Evolutionary conservation across 2,329 filamentous ascomycete species (phyloP), one percentile per base, ranked within the genome.

Genomic region (Pestalotiopsis sp.): DNA sequence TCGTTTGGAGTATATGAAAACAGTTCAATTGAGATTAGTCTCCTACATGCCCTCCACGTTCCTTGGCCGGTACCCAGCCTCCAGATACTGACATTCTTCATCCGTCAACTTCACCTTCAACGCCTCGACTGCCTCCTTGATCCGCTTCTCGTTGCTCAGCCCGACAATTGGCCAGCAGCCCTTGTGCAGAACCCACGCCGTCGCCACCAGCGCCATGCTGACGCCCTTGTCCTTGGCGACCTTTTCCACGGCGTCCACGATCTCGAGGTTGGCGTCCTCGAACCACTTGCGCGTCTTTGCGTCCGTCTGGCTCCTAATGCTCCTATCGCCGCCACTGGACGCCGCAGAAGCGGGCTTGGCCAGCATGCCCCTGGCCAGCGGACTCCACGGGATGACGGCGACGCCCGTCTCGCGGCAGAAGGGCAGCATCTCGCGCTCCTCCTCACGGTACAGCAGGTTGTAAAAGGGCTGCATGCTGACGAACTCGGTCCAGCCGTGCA

Each of bases 381-480:
- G 71, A 41, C 67, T 69, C 71, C 38, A 78, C 7, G 80, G 79
- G 7, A 82, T 79, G 14, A 82, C 70, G 0, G 78, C 80, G 0
- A 81, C 79, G 4, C 79, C 79, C 0, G 73, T 78, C 1, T 74
- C 79, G 2, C 72, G 69, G 61, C 80, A 82, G 58, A 80, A 82
- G 0, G 79, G 79, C 0, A 81, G 69, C 80, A 81, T 81, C 55
- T 81, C 80, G 0, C 80, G 78, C 70, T 81, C 80, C 45, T 92
- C 90, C 73, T 92, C 90, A 3, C 90, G 84, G 75, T 90, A 90
- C 2, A 87, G 74, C 0, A 88, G 79, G 71, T 88, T 89, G 74
- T 90, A 85, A 61, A 85, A 83, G 31, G 87, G 86, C 70, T 90
- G 87, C 88, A 90, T 90, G 3, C 80, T 84, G 70, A 89, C 80